Base-by-base conservation (phyloP, 768 basidiomycete genomes). In the Psilocybe azurescens region DNA sequence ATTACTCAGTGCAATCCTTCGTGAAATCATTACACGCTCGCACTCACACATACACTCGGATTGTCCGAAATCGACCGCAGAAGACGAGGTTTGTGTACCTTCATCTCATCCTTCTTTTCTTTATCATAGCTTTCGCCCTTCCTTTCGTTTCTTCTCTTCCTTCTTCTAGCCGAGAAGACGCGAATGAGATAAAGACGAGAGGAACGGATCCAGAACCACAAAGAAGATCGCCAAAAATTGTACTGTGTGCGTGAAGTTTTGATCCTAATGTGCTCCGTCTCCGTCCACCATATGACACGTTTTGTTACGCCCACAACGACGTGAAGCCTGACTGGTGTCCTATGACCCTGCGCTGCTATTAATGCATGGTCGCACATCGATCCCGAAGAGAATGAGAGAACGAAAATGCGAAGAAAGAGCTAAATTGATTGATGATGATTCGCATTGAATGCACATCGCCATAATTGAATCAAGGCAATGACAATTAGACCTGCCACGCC, bases 161-260 rank as follows among this genome's bases (percentile, higher is more conserved):
- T 50, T 24, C 52, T 53, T 53, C 52, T 38, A 53, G 33, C 52
- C 20, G 52, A 53, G 33, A 53, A 53, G 52, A 38, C n/a, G 3
- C n/a, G 36, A 53, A 16, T 39, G 38, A 8, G 9, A 39, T 39
- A 39, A 52, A 7, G 52, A 53, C 33, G 20, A 53, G 52, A 53
- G 9, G n/a, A 9, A 36, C 32, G 52, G 52, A 53, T 14, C 33
- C 32, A 53, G 52, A 53, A 53, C 33, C 52, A 38, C 33, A 38
- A 38, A 53, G n/a, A 18, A 53, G 52, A 16, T 18, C 14, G 10
- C 33, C 32, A 53, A 53, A 38, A 36, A 33, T 32, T 33, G 51
- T 52, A 52, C 32, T 53, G 52, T 18, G 52, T 16, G 52, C 32
- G 52, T 53, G 51, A 53, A 14, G 33, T 18, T 32, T 3, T 52